These are phyloP conservation scores for Odonthalia washingtoniensis DNA, from an alignment of 31 red algal genomes.

Conservation along the genomic window DNA sequence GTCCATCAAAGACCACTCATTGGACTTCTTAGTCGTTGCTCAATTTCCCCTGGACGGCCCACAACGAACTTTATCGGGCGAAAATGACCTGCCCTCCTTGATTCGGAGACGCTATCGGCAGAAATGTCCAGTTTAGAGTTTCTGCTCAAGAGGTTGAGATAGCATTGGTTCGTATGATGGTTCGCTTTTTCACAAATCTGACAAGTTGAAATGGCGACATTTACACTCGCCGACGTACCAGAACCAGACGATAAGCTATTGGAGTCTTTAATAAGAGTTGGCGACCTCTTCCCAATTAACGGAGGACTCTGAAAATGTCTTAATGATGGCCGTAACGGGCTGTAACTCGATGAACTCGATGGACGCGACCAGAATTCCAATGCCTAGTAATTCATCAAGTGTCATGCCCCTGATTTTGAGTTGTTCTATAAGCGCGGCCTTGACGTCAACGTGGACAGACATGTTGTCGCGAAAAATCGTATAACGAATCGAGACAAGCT, in stretches of 20 bases:
- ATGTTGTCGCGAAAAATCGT: not conserved
- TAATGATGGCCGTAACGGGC: constrained; percentile 46
- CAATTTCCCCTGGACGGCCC: not conserved
- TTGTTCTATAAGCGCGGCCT: constrained; percentile 3
- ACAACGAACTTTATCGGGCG: not conserved
- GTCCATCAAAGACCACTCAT: not conserved
- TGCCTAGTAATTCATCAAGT: not conserved
- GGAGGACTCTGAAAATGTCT: constrained; percentile 31
- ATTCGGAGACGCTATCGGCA: too few relatives aligned
- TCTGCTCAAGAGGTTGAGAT: not conserved
- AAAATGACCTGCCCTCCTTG: too few relatives aligned
- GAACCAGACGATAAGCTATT: not conserved
- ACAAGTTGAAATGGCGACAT: not conserved
- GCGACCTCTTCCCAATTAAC: constrained; percentile 41
- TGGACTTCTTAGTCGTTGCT: not conserved
- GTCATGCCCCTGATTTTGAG: constrained; percentile 20
- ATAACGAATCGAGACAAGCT: not conserved
- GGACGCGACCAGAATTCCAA: constrained; percentile 28
- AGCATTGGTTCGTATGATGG: constrained; percentile 5
- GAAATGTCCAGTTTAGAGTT: too few relatives aligned
- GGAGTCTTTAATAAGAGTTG: constrained; percentile 14
- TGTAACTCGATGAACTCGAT: not conserved
- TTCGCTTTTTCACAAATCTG: not conserved
- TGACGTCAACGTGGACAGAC: not conserved
- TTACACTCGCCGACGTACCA: not conserved